These are phyloP conservation scores for Castanopsis chinensis DNA, from an alignment of 306 rosid species.

Conservation along the genomic window DNA sequence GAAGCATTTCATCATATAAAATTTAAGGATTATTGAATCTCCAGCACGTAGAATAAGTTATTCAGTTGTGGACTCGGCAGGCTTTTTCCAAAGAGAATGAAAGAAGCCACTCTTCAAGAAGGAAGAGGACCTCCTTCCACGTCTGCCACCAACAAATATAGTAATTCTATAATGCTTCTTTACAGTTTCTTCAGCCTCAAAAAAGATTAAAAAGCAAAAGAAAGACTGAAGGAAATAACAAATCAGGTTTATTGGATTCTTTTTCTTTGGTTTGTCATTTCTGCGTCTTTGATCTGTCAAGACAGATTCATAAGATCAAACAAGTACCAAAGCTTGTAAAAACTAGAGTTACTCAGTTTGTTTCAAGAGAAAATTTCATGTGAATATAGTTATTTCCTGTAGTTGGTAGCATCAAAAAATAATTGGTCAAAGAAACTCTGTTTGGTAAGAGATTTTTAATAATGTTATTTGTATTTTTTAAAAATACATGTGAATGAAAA, in stretches of 20 bases:
- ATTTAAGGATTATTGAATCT: background rate
- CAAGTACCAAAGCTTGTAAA: background rate
- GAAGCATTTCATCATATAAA: constrained; percentile 20
- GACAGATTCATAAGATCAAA: background rate
- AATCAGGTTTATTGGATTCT: background rate
- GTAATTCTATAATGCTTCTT: background rate
- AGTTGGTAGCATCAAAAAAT: too few relatives aligned
- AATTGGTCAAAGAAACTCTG: too few relatives aligned
- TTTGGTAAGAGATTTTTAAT: too few relatives aligned
- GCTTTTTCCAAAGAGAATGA: background rate
- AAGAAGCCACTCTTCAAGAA: background rate
- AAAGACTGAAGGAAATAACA: background rate
- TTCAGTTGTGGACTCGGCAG: background rate
- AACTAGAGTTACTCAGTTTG: background rate
- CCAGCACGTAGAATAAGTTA: background rate
- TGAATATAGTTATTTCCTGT: too few relatives aligned
- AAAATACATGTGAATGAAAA: too few relatives aligned
- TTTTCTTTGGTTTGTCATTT: background rate
- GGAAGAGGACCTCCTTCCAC: too few relatives aligned
- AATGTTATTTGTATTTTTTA: too few relatives aligned
- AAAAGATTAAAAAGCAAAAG: background rate
- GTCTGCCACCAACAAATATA: too few relatives aligned
- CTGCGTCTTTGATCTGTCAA: background rate
- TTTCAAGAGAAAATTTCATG: too few relatives aligned
- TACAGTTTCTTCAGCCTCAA: background rate